phyloP scores from a whole-genome alignment of 2,329 filamentous ascomycete genomes.

The Daldinia sp. region DNA sequence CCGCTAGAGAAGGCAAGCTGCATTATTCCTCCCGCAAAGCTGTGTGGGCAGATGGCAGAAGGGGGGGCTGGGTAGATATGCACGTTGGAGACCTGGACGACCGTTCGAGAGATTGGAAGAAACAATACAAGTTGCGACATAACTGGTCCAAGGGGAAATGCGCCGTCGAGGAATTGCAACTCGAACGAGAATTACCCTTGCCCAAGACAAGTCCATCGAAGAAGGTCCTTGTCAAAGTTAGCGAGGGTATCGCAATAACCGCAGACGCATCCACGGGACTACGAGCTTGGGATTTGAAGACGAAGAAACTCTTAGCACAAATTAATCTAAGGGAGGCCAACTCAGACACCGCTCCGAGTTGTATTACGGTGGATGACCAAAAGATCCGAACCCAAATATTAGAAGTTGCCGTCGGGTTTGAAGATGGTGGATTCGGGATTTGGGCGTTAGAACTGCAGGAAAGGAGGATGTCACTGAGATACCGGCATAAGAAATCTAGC shows the following conservation, averaged over 20 bases:
- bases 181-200: constrained; percentile 38
- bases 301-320: constrained; percentile 66
- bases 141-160: constrained; percentile 91
- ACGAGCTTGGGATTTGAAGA: constrained; percentile 79
- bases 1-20: constrained; percentile 48
- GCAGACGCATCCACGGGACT: constrained; percentile 75
- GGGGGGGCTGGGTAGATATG: constrained; percentile 60
- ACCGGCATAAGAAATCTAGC: constrained; percentile 67
- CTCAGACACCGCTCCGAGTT: constrained; percentile 58
- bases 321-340: constrained; percentile 46
- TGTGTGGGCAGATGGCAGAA: constrained; percentile 57
- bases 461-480: constrained; percentile 57
- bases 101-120: constrained; percentile 54
- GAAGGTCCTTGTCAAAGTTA: constrained; percentile 79
- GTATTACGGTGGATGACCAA: constrained; percentile 70
- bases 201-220: constrained; percentile 49
- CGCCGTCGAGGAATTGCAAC: constrained; percentile 76
- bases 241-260: constrained; percentile 79
- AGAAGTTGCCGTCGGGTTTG: constrained; percentile 73
- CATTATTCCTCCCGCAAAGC: constrained; percentile 56
- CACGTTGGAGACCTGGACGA: constrained; percentile 55
- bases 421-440: constrained; percentile 74
- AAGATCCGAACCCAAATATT: constrained; percentile 54
- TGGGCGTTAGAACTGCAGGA: constrained; percentile 66
- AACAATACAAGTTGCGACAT: constrained; percentile 84